These are phyloP conservation scores for Polytrichum commune DNA, from an alignment of 225 moss, liverwort and hornwort species.

Conservation along the genomic window DNA sequence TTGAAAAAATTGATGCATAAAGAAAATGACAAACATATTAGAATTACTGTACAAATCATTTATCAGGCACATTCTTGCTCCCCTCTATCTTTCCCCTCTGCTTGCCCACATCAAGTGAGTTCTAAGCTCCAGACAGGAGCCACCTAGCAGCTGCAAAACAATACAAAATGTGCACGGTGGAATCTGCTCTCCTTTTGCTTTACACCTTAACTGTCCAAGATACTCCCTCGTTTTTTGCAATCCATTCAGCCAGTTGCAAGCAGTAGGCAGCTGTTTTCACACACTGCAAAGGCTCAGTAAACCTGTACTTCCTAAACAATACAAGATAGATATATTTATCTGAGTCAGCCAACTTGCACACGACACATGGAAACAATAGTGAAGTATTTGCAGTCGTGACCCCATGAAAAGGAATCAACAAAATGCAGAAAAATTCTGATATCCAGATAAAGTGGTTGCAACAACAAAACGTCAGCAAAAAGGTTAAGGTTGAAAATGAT, in stretches of 20 bases:
- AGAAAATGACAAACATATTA: constrained; percentile 30
- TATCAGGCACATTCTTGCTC: constrained; percentile 19
- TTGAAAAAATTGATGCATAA: constrained; percentile 32
- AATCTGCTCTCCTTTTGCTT: constrained; percentile 1
- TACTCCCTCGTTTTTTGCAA: background rate
- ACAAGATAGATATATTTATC: background rate
- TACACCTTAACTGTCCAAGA: constrained; percentile 7
- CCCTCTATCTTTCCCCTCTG: constrained; percentile 13
- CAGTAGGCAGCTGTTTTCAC: background rate
- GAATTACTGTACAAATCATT: constrained; percentile 45
- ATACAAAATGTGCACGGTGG: background rate
- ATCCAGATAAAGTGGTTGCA: too few relatives aligned
- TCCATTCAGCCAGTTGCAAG: background rate
- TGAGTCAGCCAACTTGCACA: too few relatives aligned
- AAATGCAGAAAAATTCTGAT: too few relatives aligned
- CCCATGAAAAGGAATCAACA: too few relatives aligned
- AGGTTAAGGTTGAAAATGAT: background rate
- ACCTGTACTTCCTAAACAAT: too few relatives aligned
- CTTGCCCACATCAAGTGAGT: constrained; percentile 13
- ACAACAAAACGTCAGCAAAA: background rate
- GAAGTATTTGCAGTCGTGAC: too few relatives aligned
- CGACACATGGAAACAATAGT: too few relatives aligned
- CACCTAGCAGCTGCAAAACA: constrained; percentile 13
- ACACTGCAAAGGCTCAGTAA: background rate
- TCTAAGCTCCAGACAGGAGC: constrained; percentile 2